Conservation (phyloP, 345 rosid genomes). For the Punica granatum region DNA sequence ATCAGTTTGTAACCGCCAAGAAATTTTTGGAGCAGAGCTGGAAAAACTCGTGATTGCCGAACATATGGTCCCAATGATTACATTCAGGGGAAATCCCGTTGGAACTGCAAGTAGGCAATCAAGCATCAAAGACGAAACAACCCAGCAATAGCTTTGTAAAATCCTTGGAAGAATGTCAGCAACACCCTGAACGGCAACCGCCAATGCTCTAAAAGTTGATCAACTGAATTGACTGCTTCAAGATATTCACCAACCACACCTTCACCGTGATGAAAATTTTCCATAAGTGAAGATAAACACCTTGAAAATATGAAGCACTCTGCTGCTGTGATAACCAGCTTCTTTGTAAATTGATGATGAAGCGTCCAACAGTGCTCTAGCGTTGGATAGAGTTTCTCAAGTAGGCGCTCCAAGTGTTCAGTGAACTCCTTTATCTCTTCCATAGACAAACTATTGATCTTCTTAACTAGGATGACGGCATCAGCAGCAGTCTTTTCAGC, state of each 20-base stretch:
- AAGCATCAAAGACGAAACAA: slow-evolving; percentile 53
- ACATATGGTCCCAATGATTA: slow-evolving; percentile 35
- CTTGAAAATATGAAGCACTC: slow-evolving; percentile 45
- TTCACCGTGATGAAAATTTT: slow-evolving; percentile 28
- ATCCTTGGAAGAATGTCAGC: slow-evolving; percentile 36
- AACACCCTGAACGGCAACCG: slow-evolving; percentile 44
- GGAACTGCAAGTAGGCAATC: slow-evolving; percentile 63
- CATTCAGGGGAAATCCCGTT: slow-evolving; percentile 32
- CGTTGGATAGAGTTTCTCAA: slow-evolving; percentile 40
- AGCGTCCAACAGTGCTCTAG: slow-evolving; percentile 58
- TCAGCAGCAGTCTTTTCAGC: slow-evolving; percentile 21
- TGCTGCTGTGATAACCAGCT: slow-evolving; percentile 45
- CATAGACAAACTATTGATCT: slow-evolving; percentile 24
- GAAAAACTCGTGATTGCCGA: slow-evolving; percentile 38
- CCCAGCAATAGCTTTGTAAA: slow-evolving; percentile 60
- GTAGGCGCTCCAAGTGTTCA: slow-evolving; percentile 39
- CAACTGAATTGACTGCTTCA: slow-evolving; percentile 21
- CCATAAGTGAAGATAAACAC: slow-evolving; percentile 42
- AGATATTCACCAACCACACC: slow-evolving; percentile 22
- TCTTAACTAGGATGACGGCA: slow-evolving; percentile 15
- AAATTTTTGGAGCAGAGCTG: slow-evolving; percentile 55
- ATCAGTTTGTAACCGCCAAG: slow-evolving; percentile 67
- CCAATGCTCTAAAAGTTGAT: slow-evolving; percentile 35
- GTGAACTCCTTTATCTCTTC: slow-evolving; percentile 46
- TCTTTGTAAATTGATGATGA: slow-evolving; percentile 52